These are phyloP conservation scores for Beauveria bassiana DNA, from an alignment of 2,329 filamentous ascomycete genomes.

Conservation along the genomic window DNA sequence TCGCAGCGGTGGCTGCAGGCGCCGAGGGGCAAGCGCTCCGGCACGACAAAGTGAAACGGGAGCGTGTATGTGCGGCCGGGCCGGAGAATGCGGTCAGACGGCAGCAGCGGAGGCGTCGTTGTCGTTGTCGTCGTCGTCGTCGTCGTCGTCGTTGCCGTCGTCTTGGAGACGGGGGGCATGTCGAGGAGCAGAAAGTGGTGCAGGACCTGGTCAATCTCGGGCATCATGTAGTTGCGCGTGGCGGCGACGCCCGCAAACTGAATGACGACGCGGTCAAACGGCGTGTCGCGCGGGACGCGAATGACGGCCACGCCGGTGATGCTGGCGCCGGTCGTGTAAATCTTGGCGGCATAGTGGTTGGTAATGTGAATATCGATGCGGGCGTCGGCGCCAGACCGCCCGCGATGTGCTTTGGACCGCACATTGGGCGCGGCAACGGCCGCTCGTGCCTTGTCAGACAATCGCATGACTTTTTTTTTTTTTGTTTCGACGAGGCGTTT, in stretches of 20 bases:
- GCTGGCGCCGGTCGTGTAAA: not conserved
- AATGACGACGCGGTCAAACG: not conserved
- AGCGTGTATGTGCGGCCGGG: not conserved
- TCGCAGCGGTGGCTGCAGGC: not conserved
- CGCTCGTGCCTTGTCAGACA: not conserved
- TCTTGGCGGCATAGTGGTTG: slow-evolving; percentile 7
- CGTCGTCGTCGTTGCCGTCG: too few relatives aligned
- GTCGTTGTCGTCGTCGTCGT: too few relatives aligned
- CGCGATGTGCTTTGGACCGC: not conserved
- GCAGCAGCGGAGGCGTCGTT: not conserved
- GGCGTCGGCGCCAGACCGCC: not conserved
- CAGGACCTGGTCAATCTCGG: slow-evolving; percentile 1
- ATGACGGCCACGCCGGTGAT: not conserved
- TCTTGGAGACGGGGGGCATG: not conserved
- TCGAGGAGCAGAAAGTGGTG: slow-evolving; percentile 7
- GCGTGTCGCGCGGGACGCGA: not conserved
- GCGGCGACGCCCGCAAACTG: slow-evolving; percentile 2
- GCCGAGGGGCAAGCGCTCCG: not conserved
- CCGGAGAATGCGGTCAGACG: not conserved
- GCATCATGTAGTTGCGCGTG: slow-evolving; percentile 7
- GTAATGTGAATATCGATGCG: not conserved
- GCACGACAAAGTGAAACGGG: slow-evolving; percentile 5
- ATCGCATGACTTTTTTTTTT: not conserved
- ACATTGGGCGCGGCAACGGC: not conserved
- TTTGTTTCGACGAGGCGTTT: too few relatives aligned